Evolutionary conservation across 371 early-diverging fungal species (phyloP).

Genomic region (Quaeritorhiza haematococci): DNA sequence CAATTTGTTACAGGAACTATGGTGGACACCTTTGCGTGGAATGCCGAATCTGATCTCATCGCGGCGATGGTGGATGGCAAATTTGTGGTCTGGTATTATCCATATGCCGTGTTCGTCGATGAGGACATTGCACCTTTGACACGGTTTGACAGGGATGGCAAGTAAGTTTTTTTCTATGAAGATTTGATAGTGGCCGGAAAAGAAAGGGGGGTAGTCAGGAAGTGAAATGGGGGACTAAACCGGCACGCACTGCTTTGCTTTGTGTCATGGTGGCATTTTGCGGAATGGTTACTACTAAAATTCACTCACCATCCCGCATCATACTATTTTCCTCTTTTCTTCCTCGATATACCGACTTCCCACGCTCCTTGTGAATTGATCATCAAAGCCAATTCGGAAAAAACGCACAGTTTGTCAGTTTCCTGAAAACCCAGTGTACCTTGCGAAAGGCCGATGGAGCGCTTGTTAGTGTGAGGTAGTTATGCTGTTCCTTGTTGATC

Average conservation of each 20-base stretch:
- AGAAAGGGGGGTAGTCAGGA: too few species aligned
- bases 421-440: slow-evolving; percentile 41
- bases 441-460: slow-evolving; percentile 45
- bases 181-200: neutral
- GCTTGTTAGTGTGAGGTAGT: slow-evolving; percentile 34
- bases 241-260: too few species aligned
- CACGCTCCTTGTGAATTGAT: too few species aligned
- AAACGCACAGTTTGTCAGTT: slow-evolving; percentile 38
- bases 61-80: slow-evolving; percentile 41
- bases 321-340: too few species aligned
- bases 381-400: slow-evolving; percentile 42
- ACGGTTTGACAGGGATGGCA: slow-evolving; percentile 37
- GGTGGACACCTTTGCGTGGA: slow-evolving; percentile 48
- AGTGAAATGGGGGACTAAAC: too few species aligned
- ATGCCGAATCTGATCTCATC: slow-evolving; percentile 43
- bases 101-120: slow-evolving; percentile 48
- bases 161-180: slow-evolving; percentile 12
- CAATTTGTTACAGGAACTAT: slow-evolving; percentile 36
- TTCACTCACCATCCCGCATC: too few species aligned
- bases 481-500: too few species aligned
- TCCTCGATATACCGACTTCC: too few species aligned
- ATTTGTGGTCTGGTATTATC: slow-evolving; percentile 47
- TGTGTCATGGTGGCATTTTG: too few species aligned
- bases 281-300: too few species aligned
- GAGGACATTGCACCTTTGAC: slow-evolving; percentile 41